These are phyloP conservation scores for Fusarium kyushuense DNA, from an alignment of 2,329 filamentous ascomycete species.

Conservation along the genomic window DNA sequence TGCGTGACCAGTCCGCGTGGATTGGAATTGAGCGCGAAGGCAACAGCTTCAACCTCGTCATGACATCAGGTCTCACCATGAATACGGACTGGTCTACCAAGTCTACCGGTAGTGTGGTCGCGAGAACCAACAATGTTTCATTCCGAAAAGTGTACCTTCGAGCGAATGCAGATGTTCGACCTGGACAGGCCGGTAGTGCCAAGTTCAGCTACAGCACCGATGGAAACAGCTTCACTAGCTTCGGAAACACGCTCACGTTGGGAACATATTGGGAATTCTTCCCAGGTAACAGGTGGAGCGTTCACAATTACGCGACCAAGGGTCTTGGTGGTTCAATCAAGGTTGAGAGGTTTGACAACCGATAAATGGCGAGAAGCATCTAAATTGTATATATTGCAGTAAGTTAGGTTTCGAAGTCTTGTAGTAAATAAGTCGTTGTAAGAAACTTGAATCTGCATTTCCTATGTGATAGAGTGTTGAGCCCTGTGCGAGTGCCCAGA, in stretches of 20 bases:
- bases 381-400: background rate
- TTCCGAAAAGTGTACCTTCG: slow-evolving; percentile 21
- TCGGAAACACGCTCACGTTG: background rate
- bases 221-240: background rate
- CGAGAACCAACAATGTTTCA: background rate
- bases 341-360: slow-evolving; percentile 13
- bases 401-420: background rate
- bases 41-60: slow-evolving; percentile 8
- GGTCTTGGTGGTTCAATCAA: slow-evolving; percentile 6
- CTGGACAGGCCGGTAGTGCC: slow-evolving; percentile 12
- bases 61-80: slow-evolving; percentile 7
- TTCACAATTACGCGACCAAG: slow-evolving; percentile 6
- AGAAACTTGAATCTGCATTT: accelerated
- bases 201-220: slow-evolving; percentile 15
- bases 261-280: slow-evolving; percentile 24
- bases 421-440: background rate
- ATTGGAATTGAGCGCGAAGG: slow-evolving; percentile 19
- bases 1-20: slow-evolving; percentile 16
- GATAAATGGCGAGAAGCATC: background rate
- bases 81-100: slow-evolving; percentile 19
- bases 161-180: background rate
- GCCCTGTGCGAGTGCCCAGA: accelerated
- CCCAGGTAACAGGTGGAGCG: slow-evolving; percentile 12
- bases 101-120: slow-evolving; percentile 2
- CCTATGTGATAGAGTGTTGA: background rate